A percentile compares a stretch with the other conserved stretches of the same genome.
Evolutionary conservation across 2,329 filamentous ascomycete genomes (phyloP).

Genomic region (Neopestalotiopsis clavispora): DNA sequence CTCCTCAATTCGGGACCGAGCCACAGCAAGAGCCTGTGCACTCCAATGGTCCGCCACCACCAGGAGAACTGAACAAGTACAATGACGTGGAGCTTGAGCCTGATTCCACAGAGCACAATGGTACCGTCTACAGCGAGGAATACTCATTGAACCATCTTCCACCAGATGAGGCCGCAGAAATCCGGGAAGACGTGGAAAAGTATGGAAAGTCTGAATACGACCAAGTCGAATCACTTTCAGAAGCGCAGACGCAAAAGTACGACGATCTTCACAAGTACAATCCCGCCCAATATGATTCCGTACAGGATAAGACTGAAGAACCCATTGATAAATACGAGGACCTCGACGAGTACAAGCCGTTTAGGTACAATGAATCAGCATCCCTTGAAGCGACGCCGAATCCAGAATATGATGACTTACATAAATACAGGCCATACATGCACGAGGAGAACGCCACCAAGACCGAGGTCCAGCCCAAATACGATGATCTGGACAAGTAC

Average conservation of each 20-base stretch:
- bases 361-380: conserved; percentile 40
- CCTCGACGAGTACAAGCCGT: conserved; percentile 43
- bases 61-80: conserved; percentile 41
- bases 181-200: conserved; percentile 34
- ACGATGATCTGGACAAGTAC: conserved; percentile 46
- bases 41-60: conserved; percentile 39
- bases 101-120: conserved; percentile 15
- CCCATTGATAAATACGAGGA: conserved; percentile 37
- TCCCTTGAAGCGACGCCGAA: conserved; percentile 27
- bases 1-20: conserved; percentile 24
- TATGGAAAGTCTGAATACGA: conserved; percentile 15
- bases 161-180: conserved; percentile 32
- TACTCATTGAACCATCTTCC: conserved; percentile 38
- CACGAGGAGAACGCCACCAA: conserved; percentile 35
- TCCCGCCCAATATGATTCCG: conserved; percentile 33
- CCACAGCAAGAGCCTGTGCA: conserved; percentile 30
- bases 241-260: conserved; percentile 29
- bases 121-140: conserved; percentile 31
- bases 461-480: conserved; percentile 30
- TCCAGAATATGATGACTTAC: conserved; percentile 41
- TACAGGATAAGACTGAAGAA: conserved; percentile 20
- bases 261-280: conserved; percentile 44
- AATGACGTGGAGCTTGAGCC: conserved; percentile 37
- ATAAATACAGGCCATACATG: conserved; percentile 39
- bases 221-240: background rate